phyloP scores from a whole-genome alignment of 2,329 filamentous ascomycete species.

The Pseudocercospora crystallina region DNA sequence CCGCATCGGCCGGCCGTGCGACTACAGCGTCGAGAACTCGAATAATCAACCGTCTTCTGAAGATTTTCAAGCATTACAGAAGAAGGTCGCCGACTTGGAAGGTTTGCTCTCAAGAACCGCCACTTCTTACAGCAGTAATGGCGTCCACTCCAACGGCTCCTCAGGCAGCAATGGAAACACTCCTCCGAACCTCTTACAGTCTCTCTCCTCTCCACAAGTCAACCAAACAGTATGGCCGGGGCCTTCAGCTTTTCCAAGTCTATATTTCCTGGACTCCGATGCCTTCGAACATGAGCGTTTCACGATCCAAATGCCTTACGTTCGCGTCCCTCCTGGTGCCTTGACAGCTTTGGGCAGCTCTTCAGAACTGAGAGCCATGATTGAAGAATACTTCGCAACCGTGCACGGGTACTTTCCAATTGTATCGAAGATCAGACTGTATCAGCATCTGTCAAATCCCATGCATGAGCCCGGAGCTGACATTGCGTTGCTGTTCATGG shows the following conservation, averaged over 20 bases:
- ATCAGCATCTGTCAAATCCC: slow-evolving; percentile 40
- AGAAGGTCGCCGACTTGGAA: slow-evolving; percentile 27
- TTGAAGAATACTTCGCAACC: slow-evolving; percentile 46
- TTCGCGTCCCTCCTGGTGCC: slow-evolving; percentile 43
- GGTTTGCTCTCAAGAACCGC: slow-evolving; percentile 14
- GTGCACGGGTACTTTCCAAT: slow-evolving; percentile 52
- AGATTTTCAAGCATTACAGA: slow-evolving; percentile 24
- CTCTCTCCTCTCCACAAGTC: slow-evolving; percentile 20
- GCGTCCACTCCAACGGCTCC: neutral
- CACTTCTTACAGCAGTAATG: slow-evolving; percentile 14
- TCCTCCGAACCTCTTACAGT: slow-evolving; percentile 24
- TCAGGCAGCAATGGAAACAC: slow-evolving; percentile 27
- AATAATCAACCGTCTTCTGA: slow-evolving; percentile 17
- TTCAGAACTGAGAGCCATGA: slow-evolving; percentile 39
- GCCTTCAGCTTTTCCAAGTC: slow-evolving; percentile 39
- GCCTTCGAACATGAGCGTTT: slow-evolving; percentile 41
- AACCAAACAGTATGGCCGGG: slow-evolving; percentile 9
- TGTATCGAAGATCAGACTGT: slow-evolving; percentile 49
- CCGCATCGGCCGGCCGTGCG: slow-evolving; percentile 27
- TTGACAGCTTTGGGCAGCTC: slow-evolving; percentile 39
- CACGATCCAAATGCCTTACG: slow-evolving; percentile 40
- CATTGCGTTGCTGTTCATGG: slow-evolving; percentile 48
- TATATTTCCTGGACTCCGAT: slow-evolving; percentile 47
- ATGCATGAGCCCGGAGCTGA: slow-evolving; percentile 48
- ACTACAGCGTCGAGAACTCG: slow-evolving; percentile 24